Percentiles rank a stretch among this genome's conserved stretches.
Conservation (phyloP, 1,284 basidiomycete species). For the Ceratobasidium sp. region DNA sequence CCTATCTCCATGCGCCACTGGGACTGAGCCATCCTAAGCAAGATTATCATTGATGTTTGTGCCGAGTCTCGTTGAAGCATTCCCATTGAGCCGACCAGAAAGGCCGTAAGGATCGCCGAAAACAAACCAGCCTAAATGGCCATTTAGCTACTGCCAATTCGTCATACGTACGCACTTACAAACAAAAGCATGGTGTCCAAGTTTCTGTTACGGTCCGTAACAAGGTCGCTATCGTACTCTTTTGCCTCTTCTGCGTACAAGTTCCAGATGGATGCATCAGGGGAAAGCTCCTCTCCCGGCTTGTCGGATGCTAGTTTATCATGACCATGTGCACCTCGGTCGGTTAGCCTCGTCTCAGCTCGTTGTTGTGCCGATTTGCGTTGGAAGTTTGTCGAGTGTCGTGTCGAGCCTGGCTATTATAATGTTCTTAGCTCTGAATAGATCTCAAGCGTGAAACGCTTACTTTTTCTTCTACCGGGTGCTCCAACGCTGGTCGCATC, state of each 20-base stretch:
- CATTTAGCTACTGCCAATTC: too few relatives aligned
- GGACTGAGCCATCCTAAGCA: background rate
- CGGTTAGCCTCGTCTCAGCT: too few relatives aligned
- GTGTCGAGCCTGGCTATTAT: too few relatives aligned
- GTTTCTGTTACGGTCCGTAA: background rate
- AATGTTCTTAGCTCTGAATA: too few relatives aligned
- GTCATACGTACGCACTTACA: background rate
- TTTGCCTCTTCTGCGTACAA: background rate
- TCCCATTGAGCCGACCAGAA: background rate
- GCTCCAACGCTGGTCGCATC: too few relatives aligned
- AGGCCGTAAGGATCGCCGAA: conserved; percentile 13
- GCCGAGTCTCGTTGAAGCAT: background rate
- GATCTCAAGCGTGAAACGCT: too few relatives aligned
- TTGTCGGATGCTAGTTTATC: background rate
- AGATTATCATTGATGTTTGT: background rate
- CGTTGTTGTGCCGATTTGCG: too few relatives aligned
- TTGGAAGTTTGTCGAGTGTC: too few relatives aligned
- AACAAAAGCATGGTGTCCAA: background rate
- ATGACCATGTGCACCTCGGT: background rate
- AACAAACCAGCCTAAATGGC: conserved; percentile 20
- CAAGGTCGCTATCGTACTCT: background rate
- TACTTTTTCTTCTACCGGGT: too few relatives aligned
- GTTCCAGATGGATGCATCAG: background rate
- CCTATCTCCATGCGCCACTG: too few relatives aligned
- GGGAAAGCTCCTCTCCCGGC: background rate